Evolutionary conservation across 345 rosid species (phyloP), one percentile per base, ranked within the genome.

Genomic region (Kandelia obovata): DNA sequence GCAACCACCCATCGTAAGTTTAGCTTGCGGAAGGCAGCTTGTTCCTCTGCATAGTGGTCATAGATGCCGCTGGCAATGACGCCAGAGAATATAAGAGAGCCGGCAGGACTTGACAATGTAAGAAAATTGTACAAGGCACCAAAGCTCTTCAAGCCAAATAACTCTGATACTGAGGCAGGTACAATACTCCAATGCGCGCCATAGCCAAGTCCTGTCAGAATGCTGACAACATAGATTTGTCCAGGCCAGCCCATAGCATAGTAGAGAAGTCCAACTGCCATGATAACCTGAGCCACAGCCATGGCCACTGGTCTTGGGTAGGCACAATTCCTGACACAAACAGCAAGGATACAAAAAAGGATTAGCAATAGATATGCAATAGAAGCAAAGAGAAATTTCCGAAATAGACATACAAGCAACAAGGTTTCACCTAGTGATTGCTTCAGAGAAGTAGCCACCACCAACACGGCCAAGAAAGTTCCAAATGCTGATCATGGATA

Each of bases 401-500:
- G 5, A 25, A 16, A 13, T 4, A 9, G 59, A 56, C 16, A 11
- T 27, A 56, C 28, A 27, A 25, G 23, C 16, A 56, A 9, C 16
- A 56, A n/a, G 6, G 28, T 25, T 56, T 75, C 78, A 96, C 99
- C 90, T 90, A 69, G 86, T 97, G 51, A 96, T 75, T 57, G 88
- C 76, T 86, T 96, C 98, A 10, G 99, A 96, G 79, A 92, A 90
- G 81, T 87, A 96, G 70, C 99, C 99, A 1, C 99, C 98, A 1
- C 97, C 96, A 39, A 96, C 73, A 6, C 98, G 95, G 60, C 99
- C 98, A 65, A 96, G 96, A 76, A 96, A 96, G 82, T 92, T 96
- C 98, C 98, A 96, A 70, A 96, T 88, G 79, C 99, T 96, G 79
- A 96, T 89, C 98, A 96, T 83, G 73, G 95, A 90, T 53, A 92